Evolutionary conservation across 2,329 filamentous ascomycete species (phyloP).

Genomic region (Hypoxylon sp.): DNA sequence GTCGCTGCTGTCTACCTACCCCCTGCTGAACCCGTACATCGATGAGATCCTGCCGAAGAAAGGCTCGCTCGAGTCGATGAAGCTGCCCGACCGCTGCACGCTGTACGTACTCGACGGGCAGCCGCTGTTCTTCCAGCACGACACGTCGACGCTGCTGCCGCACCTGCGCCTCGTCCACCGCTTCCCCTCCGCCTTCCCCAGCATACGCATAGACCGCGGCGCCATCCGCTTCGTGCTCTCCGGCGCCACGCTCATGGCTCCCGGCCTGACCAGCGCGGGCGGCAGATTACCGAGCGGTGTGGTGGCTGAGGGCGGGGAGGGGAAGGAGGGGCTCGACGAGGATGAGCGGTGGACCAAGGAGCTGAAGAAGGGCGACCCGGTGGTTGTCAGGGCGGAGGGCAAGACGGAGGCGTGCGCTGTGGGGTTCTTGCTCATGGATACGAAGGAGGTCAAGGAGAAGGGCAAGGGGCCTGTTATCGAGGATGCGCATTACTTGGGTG

Average conservation of each 20-base stretch:
- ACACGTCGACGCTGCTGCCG: constrained; percentile 81
- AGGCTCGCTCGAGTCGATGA: constrained; percentile 88
- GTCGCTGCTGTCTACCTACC: constrained; percentile 87
- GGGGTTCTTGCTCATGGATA: constrained; percentile 85
- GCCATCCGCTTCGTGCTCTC: constrained; percentile 97
- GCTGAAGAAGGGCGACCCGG: constrained; percentile 83
- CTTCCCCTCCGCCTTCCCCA: constrained; percentile 87
- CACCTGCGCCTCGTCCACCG: constrained; percentile 91
- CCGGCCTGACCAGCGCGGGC: constrained; percentile 87
- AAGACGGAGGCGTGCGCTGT: constrained; percentile 94
- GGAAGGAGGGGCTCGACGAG: constrained; percentile 61
- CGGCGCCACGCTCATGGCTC: constrained; percentile 96
- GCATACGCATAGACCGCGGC: constrained; percentile 91
- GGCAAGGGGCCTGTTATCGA: constrained; percentile 96
- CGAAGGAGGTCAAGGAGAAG: constrained; percentile 92
- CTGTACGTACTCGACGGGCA: constrained; percentile 85
- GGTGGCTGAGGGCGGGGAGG: constrained; percentile 32
- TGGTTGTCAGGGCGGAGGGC: constrained; percentile 91
- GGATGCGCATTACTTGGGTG: constrained; percentile 92
- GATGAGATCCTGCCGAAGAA: constrained; percentile 98
- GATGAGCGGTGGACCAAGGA: constrained; percentile 75
- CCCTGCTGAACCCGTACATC: constrained; percentile 86
- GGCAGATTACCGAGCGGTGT: constrained; percentile 77
- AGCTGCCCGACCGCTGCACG: constrained; percentile 90
- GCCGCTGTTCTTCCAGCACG: constrained; percentile 93